Evolutionary conservation across 306 rosid genomes (phyloP).

Genomic region (Prunus padus): DNA sequence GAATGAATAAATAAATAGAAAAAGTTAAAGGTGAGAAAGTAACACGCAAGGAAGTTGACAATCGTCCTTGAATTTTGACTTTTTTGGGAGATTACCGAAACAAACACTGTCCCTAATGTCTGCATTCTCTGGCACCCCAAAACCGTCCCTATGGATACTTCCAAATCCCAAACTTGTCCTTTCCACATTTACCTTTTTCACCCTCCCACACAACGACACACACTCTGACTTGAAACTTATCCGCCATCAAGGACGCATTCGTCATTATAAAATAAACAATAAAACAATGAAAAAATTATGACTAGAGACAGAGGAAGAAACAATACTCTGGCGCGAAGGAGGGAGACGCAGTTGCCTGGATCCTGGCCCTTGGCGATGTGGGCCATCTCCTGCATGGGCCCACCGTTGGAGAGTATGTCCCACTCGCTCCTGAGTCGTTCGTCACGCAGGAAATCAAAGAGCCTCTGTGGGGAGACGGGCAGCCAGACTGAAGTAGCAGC

Average conservation of each 20-base stretch:
- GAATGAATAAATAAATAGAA: neutral
- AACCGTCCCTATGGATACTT: conserved; percentile 41
- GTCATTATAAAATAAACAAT: conserved; percentile 3
- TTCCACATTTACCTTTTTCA: conserved; percentile 21
- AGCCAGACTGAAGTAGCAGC: conserved; percentile 97
- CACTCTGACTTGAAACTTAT: conserved; percentile 6
- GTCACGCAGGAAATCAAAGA: conserved; percentile 80
- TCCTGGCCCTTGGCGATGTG: conserved; percentile 92
- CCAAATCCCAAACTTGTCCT: conserved; percentile 55
- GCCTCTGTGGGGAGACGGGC: conserved; percentile 56
- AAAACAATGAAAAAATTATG: neutral
- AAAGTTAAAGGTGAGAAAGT: conserved; percentile 25
- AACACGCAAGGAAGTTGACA: conserved; percentile 31
- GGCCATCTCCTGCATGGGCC: conserved; percentile 99
- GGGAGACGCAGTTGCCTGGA: conserved; percentile 87
- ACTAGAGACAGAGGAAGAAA: neutral
- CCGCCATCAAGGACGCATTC: conserved; percentile 24
- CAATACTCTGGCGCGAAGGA: conserved; percentile 69
- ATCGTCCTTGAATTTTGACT: conserved; percentile 56
- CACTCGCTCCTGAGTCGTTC: conserved; percentile 87
- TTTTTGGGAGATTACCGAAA: conserved; percentile 33
- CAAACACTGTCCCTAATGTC: conserved; percentile 34
- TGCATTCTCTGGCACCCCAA: conserved; percentile 5
- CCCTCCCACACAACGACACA: conserved; percentile 6
- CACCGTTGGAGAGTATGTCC: conserved; percentile 95